These are phyloP conservation scores for Aureobasidium mangrovei DNA, from an alignment of 2,329 filamentous ascomycete species.

Conservation along the genomic window DNA sequence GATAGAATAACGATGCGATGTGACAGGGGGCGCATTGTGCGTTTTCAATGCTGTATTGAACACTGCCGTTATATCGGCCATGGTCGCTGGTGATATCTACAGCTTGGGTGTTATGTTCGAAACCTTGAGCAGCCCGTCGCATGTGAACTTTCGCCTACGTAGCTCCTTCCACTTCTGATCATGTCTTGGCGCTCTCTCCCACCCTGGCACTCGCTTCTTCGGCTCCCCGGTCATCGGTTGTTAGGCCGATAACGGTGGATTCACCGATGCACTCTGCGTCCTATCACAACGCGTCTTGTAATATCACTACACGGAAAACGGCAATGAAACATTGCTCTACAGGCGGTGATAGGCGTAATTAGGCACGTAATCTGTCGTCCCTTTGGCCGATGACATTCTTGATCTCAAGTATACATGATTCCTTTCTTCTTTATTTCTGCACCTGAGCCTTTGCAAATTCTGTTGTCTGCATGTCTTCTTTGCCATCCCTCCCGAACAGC, in stretches of 20 bases:
- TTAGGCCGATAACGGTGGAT: background rate
- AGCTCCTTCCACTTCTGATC: slow-evolving; percentile 2
- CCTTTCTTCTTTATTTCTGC: background rate
- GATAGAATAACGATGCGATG: slow-evolving; percentile 34
- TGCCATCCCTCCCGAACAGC: background rate
- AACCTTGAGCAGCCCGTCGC: background rate
- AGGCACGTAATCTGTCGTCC: background rate
- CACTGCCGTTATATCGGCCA: slow-evolving; percentile 54
- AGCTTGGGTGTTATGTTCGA: background rate
- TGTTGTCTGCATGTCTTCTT: background rate
- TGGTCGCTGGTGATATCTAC: slow-evolving; percentile 9
- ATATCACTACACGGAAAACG: background rate
- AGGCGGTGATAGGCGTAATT: background rate
- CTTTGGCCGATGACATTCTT: no score
- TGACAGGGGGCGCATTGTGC: slow-evolving; percentile 44
- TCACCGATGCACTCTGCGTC: background rate
- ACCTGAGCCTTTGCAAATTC: background rate
- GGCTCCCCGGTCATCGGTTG: no score
- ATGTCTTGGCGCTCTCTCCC: background rate
- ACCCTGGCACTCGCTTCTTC: background rate
- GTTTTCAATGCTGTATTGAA: slow-evolving; percentile 61
- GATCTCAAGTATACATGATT: background rate
- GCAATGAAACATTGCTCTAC: background rate
- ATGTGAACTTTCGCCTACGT: slow-evolving; percentile 12
- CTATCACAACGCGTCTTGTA: background rate